Base-by-base conservation (phyloP, 768 basidiomycete genomes). In the Mycena olivaceomarginata region DNA sequence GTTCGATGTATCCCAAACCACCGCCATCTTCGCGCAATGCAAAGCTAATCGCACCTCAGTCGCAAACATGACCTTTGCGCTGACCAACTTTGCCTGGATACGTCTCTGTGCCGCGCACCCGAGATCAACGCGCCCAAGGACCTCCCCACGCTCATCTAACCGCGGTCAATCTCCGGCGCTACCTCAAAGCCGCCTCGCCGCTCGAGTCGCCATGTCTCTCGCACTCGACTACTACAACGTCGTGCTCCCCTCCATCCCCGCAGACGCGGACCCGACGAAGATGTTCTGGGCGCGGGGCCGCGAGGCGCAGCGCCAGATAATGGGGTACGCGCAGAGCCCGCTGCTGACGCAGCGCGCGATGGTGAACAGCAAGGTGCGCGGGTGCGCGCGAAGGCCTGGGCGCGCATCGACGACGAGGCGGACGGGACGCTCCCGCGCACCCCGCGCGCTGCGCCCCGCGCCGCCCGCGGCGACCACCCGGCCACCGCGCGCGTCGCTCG, bases 351-450 rank as follows among this genome's bases (percentile, higher is more conserved):
- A 59, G 12, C 78, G 81, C 18, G 72, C 80, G 37, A 43, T 72
- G 31, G 53, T 75, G 20, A 74, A 75, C 66, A 68, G 63, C 43
- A 31, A 51, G n/a, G 59, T 48, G 15, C 80, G 81, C 16, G 81
- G 20, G 63, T 37, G 59, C 72, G 75, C n/a, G 75, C 78, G 22
- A 76, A 74, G 68, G 65, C 46, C 6, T 93, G 89, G 87, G 92
- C 88, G 8, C 85, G 83, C 73, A 87, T 90, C 72, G 92, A 92
- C 75, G 92, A 93, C 80, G 86, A 86, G 77, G 84, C 82, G 76
- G 87, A 85, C 20, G 77, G 77, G 48, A 67, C 70, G 8, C 45
- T 79, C 6, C 75, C 78, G 13, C 65, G 25, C 16, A 39, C 46
- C 10, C 70, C 37, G 31, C 69, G 59, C 39, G 22, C n/a, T n/a